phyloP scores from a whole-genome alignment of 73 alveolate species.

The Paraurostyla sp. region DNA sequence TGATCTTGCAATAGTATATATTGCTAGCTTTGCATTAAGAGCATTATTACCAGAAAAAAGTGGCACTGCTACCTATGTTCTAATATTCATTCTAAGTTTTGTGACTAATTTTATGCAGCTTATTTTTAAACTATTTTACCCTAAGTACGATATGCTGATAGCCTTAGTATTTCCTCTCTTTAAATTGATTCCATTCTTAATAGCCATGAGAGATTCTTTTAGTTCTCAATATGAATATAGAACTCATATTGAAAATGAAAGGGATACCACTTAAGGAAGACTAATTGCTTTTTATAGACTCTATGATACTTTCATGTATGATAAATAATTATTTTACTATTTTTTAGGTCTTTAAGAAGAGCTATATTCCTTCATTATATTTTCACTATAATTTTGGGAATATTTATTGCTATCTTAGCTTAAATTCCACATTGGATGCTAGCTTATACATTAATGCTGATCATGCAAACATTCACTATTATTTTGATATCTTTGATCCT shows the following conservation, averaged over 20 bases:
- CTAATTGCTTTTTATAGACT: conserved; percentile 28
- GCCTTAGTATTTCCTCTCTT: conserved; percentile 26
- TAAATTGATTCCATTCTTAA: conserved; percentile 14
- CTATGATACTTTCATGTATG: conserved; percentile 14
- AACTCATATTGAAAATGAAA: neutral
- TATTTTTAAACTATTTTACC: neutral
- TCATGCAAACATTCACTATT: neutral
- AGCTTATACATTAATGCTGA: neutral
- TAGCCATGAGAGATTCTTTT: conserved; percentile 8
- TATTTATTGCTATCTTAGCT: conserved; percentile 3
- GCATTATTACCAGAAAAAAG: neutral
- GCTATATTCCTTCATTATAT: conserved; percentile 7
- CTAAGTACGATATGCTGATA: conserved; percentile 33
- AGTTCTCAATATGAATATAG: neutral
- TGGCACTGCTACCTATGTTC: neutral
- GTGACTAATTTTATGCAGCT: neutral
- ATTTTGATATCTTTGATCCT: neutral
- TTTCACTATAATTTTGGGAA: conserved; percentile 21
- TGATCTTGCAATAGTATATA: conserved; percentile 19
- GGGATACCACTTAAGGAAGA: conserved; percentile 3
- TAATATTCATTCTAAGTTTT: conserved; percentile 17
- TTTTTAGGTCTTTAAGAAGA: neutral
- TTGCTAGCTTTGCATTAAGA: neutral
- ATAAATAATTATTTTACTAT: neutral
- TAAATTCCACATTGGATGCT: conserved; percentile 45